phyloP scores from a whole-genome alignment of 2,329 filamentous ascomycete genomes.

The Teratosphaeria gauchensis region DNA sequence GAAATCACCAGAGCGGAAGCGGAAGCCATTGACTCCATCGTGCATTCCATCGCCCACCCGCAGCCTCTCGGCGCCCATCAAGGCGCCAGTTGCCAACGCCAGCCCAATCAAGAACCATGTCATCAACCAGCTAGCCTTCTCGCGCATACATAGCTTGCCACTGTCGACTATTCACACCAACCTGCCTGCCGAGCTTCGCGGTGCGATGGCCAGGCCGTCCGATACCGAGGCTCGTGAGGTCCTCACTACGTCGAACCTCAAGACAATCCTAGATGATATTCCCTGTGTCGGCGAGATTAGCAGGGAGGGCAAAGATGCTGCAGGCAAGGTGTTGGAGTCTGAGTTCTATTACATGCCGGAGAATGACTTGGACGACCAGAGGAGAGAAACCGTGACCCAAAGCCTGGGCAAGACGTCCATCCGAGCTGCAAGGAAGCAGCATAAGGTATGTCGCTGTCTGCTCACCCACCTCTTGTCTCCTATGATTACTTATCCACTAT shows the following conservation, averaged over 20 bases:
- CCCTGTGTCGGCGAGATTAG: conserved; percentile 78
- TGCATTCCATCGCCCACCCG: conserved; percentile 17
- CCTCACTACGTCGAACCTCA: conserved; percentile 55
- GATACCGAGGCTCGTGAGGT: conserved; percentile 18
- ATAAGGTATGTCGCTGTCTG: conserved; percentile 62
- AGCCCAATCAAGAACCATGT: conserved; percentile 68
- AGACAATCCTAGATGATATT: conserved; percentile 61
- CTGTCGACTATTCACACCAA: conserved; percentile 82
- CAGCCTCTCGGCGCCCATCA: conserved; percentile 11
- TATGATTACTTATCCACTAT: background rate
- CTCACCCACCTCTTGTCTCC: background rate
- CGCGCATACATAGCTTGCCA: conserved; percentile 81
- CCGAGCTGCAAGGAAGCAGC: conserved; percentile 83
- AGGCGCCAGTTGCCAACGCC: conserved; percentile 12
- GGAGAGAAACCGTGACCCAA: conserved; percentile 73
- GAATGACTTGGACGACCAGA: conserved; percentile 66
- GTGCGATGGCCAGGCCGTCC: conserved; percentile 21
- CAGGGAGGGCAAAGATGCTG: conserved; percentile 89
- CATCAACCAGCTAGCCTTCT: conserved; percentile 91
- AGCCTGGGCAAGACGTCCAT: conserved; percentile 82
- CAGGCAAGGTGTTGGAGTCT: conserved; percentile 84
- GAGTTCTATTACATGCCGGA: conserved; percentile 97
- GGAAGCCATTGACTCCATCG: conserved; percentile 15
- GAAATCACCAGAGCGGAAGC: conserved; percentile 48
- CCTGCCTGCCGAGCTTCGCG: conserved; percentile 54